phyloP scores from a whole-genome alignment of 2,329 filamentous ascomycete species.

The Phoma sp. region DNA sequence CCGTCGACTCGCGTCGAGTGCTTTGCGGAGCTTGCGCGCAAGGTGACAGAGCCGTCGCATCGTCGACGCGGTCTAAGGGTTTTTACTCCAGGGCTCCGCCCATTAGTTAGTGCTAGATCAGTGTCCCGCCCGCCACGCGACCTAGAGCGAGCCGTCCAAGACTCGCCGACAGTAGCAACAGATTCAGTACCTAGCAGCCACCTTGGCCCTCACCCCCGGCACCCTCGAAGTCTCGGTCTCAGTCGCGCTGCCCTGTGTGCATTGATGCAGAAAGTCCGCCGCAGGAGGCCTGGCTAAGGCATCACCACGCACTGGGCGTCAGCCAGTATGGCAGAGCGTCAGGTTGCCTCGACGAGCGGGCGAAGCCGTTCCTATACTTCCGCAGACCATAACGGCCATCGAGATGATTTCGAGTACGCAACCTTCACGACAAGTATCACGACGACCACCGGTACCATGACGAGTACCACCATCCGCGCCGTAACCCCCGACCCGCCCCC shows the following conservation, averaged over 20 bases:
- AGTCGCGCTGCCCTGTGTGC: background rate
- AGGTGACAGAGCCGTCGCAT: no score
- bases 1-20: no score
- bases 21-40: no score
- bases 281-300: constrained; percentile 5
- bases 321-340: constrained; percentile 9
- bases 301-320: background rate
- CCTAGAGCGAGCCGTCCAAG: no score
- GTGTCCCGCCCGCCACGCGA: background rate
- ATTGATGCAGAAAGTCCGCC: constrained; percentile 4
- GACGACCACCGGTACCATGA: constrained; percentile 3
- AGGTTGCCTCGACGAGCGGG: constrained; percentile 5
- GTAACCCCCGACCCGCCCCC: constrained; percentile 66
- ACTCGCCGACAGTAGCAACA: no score
- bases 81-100: background rate
- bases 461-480: constrained; percentile 59
- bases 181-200: no score
- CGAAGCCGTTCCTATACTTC: constrained; percentile 6
- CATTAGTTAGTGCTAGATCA: background rate
- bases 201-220: background rate
- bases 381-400: background rate
- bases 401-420: constrained; percentile 7
- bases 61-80: no score
- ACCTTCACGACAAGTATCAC: constrained; percentile 8
- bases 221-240: background rate